phyloP scores from a whole-genome alignment of 352 stramenopile genomes.

The Pythium apleroticum region DNA sequence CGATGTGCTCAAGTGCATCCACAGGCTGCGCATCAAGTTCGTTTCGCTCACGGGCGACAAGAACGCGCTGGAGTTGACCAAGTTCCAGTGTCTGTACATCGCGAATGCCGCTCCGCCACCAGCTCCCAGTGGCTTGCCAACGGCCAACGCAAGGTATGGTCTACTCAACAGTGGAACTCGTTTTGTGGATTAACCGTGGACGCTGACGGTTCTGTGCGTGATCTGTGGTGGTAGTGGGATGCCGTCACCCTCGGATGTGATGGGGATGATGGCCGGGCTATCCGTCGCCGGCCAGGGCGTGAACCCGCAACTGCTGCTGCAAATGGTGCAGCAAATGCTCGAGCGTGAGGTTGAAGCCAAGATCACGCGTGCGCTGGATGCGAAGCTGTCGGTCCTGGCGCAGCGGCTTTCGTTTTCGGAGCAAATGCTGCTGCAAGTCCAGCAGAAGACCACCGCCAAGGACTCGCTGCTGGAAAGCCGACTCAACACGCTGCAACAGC shows the following conservation, averaged over 20 bases:
- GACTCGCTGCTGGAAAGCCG: slow-evolving; percentile 36
- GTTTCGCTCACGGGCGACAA: slow-evolving; percentile 71
- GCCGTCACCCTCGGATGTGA: slow-evolving; percentile 10
- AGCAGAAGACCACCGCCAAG: slow-evolving; percentile 52
- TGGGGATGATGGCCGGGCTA: slow-evolving; percentile 18
- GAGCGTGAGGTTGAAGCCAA: slow-evolving; percentile 69
- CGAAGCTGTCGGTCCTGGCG: slow-evolving; percentile 51
- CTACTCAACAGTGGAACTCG: no score
- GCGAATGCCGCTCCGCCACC: slow-evolving; percentile 1
- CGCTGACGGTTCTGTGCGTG: background rate
- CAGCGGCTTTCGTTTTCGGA: slow-evolving; percentile 65
- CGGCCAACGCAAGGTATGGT: background rate
- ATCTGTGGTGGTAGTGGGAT: slow-evolving; percentile 3
- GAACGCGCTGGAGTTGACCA: slow-evolving; percentile 34
- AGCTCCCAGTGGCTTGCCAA: background rate
- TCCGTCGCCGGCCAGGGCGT: slow-evolving; percentile 16
- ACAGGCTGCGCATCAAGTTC: slow-evolving; percentile 64
- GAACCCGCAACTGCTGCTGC: slow-evolving; percentile 45
- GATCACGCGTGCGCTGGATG: slow-evolving; percentile 56
- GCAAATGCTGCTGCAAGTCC: slow-evolving; percentile 58
- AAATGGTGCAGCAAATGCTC: slow-evolving; percentile 58
- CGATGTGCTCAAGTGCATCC: slow-evolving; percentile 56
- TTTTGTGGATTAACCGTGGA: background rate
- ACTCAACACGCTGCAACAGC: slow-evolving; percentile 45
- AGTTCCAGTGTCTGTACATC: slow-evolving; percentile 46